Conservation (phyloP, 2,329 filamentous ascomycete species). For the Ophiostoma quercus region DNA sequence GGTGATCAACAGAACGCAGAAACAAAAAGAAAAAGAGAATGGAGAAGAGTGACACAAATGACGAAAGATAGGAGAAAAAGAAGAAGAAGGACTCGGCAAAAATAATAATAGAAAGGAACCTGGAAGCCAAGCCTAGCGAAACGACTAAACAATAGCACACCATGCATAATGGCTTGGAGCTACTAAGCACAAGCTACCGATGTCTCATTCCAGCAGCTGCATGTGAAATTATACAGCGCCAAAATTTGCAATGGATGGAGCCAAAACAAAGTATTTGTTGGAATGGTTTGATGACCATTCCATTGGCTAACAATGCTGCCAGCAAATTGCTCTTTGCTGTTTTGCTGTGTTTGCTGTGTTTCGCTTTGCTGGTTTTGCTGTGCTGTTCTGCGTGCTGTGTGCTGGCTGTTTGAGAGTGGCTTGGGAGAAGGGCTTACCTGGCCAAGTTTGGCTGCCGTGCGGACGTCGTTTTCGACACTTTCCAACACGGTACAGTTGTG, state of each 20-base stretch:
- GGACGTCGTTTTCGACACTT: constrained; percentile 80
- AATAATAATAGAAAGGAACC: neutral
- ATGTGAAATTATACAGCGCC: constrained; percentile 4
- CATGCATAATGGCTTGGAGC: neutral
- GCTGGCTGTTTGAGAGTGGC: neutral
- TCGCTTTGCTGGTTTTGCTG: neutral
- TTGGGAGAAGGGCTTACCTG: constrained; percentile 61
- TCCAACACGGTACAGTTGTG: constrained; percentile 75
- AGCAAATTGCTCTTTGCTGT: neutral
- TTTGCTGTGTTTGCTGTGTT: neutral
- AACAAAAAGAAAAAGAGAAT: neutral
- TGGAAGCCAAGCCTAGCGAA: neutral
- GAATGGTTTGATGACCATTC: neutral
- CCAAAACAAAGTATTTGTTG: neutral
- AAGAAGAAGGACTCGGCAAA: neutral
- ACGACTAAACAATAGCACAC: constrained; percentile 5
- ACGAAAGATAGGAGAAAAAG: neutral
- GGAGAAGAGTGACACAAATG: neutral
- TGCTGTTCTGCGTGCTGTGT: neutral
- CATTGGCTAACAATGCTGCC: neutral
- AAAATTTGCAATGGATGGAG: constrained; percentile 27
- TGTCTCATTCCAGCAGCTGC: constrained; percentile 8
- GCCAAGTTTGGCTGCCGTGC: constrained; percentile 78
- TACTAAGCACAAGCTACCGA: neutral
- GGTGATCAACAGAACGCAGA: neutral